These are phyloP conservation scores for Leccinum broughii DNA, from an alignment of 768 basidiomycete genomes.

Conservation along the genomic window DNA sequence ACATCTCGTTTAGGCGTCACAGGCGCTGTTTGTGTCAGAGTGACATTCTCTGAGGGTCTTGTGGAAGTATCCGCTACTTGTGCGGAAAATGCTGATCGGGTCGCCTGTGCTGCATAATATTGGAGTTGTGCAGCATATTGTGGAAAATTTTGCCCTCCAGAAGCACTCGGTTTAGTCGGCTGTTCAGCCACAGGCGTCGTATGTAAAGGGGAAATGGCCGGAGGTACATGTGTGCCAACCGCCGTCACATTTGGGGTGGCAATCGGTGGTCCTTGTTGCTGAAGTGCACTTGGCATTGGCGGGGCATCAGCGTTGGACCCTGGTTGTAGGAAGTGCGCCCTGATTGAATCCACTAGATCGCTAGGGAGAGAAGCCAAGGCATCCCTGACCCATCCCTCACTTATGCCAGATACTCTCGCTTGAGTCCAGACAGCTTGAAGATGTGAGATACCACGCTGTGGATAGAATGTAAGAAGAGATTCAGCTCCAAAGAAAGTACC, in stretches of 20 bases:
- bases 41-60: neutral
- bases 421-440: constrained; percentile 15
- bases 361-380: constrained; percentile 22
- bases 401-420: constrained; percentile 20
- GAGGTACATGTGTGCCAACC: neutral
- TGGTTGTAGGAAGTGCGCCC: constrained; percentile 7
- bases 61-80: constrained; percentile 4
- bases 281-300: neutral
- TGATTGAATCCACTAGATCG: constrained; percentile 11
- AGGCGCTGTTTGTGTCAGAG: neutral
- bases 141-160: neutral
- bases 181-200: neutral
- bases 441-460: constrained; percentile 17
- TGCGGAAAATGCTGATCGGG: constrained; percentile 6
- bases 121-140: constrained; percentile 18
- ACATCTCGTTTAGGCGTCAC: constrained; percentile 12
- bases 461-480: neutral
- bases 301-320: neutral
- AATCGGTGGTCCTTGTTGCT: neutral
- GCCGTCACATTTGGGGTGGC: neutral
- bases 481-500: constrained; percentile 8
- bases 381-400: constrained; percentile 20
- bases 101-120: constrained; percentile 24
- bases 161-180: neutral
- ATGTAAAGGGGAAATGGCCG: neutral